Evolutionary conservation across 495 filamentous ascomycete genomes (phyloP), one percentile per base, ranked within the genome.

Genomic region (Aspergillus coremiiformis): DNA sequence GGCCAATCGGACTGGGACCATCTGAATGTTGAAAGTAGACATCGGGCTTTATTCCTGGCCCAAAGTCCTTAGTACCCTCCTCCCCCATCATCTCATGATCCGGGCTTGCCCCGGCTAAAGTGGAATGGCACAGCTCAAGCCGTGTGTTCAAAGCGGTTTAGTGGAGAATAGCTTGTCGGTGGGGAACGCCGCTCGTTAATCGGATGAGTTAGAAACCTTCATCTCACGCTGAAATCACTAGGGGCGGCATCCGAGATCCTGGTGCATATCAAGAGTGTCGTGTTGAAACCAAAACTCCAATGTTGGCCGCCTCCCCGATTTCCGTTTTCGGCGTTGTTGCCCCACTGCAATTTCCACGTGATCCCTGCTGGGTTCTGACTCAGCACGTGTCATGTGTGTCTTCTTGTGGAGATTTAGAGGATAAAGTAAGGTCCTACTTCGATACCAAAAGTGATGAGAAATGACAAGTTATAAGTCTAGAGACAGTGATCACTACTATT

Each of bases 81-180:
- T 61, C 58, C 37, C 53, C 51, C 61, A 64, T 64, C 17, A 42
- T 63, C 51, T 57, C 60, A 63, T 63, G 47, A 52, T 60, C 55
- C 45, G 52, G 39, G 30, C 45, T 26, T 19, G 39, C 30, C n/a
- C 46, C 46, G 45, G 45, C 19, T 35, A 52, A 41, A 41, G 17
- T 46, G 29, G 43, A 24, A 39, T 42, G 33, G 44, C n/a, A 44
- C 52, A 43, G 41, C 32, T 54, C 44, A 49, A 32, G 51, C 48
- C 22, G 35, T 39, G 26, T 29, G 33, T 21, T 47, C 44, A 37
- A 39, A 42, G 17, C 20, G 23, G 33, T 51, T 46, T 32, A 54
- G 47, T 53, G 45, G 44, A 51, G 50, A 49, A 47, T 39, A 46
- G 51, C 32, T 46, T 50, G 50, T 39, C 49, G 46, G 51, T 52